A percentile compares a stretch with the other conserved stretches of the same genome.
These are phyloP conservation scores for Cytospora piceicola DNA, from an alignment of 2,329 filamentous ascomycete genomes.

Conservation along the genomic window DNA sequence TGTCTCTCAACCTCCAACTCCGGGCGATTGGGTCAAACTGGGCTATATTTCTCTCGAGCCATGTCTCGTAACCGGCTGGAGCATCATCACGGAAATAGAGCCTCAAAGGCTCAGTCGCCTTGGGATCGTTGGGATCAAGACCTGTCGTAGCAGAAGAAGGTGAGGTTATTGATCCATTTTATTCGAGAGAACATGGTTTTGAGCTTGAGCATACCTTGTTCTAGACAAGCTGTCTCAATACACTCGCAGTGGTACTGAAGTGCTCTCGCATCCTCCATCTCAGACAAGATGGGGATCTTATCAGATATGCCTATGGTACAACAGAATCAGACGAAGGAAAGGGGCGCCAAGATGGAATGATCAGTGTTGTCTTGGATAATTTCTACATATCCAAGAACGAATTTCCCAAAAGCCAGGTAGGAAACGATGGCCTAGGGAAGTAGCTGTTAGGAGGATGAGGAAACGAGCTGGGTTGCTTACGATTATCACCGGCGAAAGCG, in stretches of 20 bases:
- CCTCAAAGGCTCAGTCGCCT: slow-evolving; percentile 45
- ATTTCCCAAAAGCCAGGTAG: slow-evolving; percentile 11
- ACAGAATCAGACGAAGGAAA: slow-evolving; percentile 33
- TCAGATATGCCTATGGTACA: slow-evolving; percentile 43
- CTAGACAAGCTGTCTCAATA: slow-evolving; percentile 56
- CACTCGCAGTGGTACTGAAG: slow-evolving; percentile 64
- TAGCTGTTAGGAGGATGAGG: slow-evolving; percentile 21
- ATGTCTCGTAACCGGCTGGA: slow-evolving; percentile 53
- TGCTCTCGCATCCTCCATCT: slow-evolving; percentile 59
- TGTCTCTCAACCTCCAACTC: slow-evolving; percentile 44
- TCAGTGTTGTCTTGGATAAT: slow-evolving; percentile 1
- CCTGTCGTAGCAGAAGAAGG: slow-evolving; percentile 38
- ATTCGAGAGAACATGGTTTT: neutral
- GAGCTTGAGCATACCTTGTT: slow-evolving; percentile 46
- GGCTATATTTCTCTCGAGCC: slow-evolving; percentile 57
- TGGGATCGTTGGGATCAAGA: slow-evolving; percentile 47
- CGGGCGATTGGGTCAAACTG: slow-evolving; percentile 53
- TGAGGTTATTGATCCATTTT: slow-evolving; percentile 16
- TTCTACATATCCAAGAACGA: neutral
- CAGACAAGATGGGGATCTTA: slow-evolving; percentile 52
- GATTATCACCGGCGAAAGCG: slow-evolving; percentile 52
- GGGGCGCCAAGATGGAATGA: slow-evolving; percentile 4
- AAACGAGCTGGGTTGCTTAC: slow-evolving; percentile 44
- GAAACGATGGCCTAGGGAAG: slow-evolving; percentile 1
- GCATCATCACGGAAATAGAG: slow-evolving; percentile 44